Evolutionary conservation across 2,329 filamentous ascomycete species (phyloP), one percentile per base, ranked within the genome.

Genomic region (Apiospora kogelbergensis): DNA sequence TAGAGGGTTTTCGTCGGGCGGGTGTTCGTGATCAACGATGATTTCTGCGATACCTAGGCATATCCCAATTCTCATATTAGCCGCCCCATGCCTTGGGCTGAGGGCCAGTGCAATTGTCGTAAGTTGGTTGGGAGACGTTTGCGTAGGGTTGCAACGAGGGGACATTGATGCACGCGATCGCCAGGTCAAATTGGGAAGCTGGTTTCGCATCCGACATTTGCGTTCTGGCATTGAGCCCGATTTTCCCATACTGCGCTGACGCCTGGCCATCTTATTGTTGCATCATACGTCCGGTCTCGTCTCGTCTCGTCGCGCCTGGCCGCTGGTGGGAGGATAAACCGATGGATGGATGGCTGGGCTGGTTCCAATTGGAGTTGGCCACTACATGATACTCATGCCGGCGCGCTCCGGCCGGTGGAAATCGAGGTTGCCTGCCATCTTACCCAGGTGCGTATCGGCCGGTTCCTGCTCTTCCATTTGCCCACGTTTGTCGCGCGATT

Each of bases 181-280:
- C 53, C 53, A 37, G 9, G 53, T 60, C 53, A 37, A 60, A 60
- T 60, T 60, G 53, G 53, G 53, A 60, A 60, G 53, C 53, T 60
- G 53, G 26, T 60, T 60, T 60, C 30, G 53, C 48, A 30, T 17
- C 10, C 33, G 17, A 13, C 15, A 13, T 37, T 30, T 7, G 53
- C 33, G 37, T 37, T n/a, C 53, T 60, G 53, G 33, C 20, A 20
- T 22, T 22, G 53, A 60, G 30, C 9, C 53, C 26, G 53, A 33
- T 37, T 37, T 53, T 57, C 30, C 48, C 15, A 57, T 30, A 26
- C 15, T 33, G 48, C 48, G 26, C 48, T 33, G 48, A 57, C 48
- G 15, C 10, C 11, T 7, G 5, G 6, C 17, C 48, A 10, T 15
- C 48, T 20, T 57, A n/a, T 57, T 30, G 7, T 57, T 57, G 17